Percentiles rank a stretch among this genome's conserved stretches.
These are phyloP conservation scores for Cinchona pubescens DNA, from an alignment of 257 asterid species.

Conservation along the genomic window DNA sequence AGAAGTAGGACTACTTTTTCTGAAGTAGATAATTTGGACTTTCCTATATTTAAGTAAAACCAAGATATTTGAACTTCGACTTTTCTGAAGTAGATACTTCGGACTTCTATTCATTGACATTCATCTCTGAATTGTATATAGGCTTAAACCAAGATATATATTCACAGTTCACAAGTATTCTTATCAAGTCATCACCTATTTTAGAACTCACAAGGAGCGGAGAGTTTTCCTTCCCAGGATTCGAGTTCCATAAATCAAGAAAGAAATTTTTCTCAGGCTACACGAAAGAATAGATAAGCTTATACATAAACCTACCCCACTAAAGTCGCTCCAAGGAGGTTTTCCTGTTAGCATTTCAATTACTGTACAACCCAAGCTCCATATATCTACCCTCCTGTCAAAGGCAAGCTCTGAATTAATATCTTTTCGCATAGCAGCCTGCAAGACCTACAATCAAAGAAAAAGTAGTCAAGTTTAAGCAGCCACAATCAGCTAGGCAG, in stretches of 20 bases:
- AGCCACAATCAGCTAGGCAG: constrained; percentile 1
- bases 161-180: too few species aligned
- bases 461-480: background rate
- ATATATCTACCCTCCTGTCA: constrained; percentile 82
- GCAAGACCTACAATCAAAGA: constrained; percentile 54
- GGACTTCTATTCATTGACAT: too few species aligned
- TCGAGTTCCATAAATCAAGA: background rate
- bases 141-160: background rate
- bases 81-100: background rate
- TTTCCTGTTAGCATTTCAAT: constrained; percentile 84
- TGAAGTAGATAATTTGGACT: too few species aligned
- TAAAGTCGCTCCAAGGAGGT: constrained; percentile 81
- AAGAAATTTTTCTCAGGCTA: background rate
- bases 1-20: background rate
- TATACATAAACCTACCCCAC: constrained; percentile 40
- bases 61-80: too few species aligned
- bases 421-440: constrained; percentile 71
- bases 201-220: background rate
- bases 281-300: background rate
- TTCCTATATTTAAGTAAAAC: too few species aligned
- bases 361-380: constrained; percentile 94
- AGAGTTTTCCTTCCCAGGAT: background rate
- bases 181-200: background rate
- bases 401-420: constrained; percentile 60
- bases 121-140: background rate